These are phyloP conservation scores for Mrakia hoshinonis DNA, from an alignment of 768 basidiomycete genomes.

Conservation along the genomic window DNA sequence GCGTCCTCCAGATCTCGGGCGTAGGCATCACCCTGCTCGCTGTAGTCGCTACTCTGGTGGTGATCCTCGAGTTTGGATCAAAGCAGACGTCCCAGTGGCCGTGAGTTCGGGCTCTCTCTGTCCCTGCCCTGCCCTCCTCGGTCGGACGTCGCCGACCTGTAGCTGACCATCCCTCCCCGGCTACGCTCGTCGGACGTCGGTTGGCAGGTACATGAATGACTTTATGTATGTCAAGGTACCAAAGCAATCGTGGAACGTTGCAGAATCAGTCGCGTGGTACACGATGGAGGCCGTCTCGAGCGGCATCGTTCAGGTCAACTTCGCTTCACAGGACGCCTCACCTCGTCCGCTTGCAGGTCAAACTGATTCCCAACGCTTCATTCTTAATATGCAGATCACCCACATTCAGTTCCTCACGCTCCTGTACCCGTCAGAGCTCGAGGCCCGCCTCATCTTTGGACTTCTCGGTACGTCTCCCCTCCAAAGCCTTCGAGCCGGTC, in stretches of 20 bases:
- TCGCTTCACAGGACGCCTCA: conserved; percentile 33
- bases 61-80: conserved; percentile 56
- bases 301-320: conserved; percentile 66
- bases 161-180: neutral
- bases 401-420: conserved; percentile 96
- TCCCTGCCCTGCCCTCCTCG: neutral
- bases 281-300: conserved; percentile 79
- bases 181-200: conserved; percentile 31
- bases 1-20: conserved; percentile 74
- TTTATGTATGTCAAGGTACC: conserved; percentile 79
- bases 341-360: neutral
- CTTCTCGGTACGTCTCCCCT: conserved; percentile 56
- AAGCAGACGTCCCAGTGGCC: conserved; percentile 50
- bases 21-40: conserved; percentile 71
- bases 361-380: neutral
- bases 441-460: conserved; percentile 73
- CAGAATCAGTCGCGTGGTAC: conserved; percentile 68
- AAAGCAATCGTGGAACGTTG: conserved; percentile 56
- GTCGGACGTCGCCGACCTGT: neutral
- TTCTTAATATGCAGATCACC: conserved; percentile 55
- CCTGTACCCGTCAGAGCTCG: conserved; percentile 81
- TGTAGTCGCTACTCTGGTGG: conserved; percentile 64
- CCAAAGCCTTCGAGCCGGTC: neutral
- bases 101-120: neutral
- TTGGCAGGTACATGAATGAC: conserved; percentile 92